Evolutionary conservation across 164 flowering plant species (phyloP), one percentile per base, ranked within the genome.

Genomic region (Liquidambar formosana): DNA sequence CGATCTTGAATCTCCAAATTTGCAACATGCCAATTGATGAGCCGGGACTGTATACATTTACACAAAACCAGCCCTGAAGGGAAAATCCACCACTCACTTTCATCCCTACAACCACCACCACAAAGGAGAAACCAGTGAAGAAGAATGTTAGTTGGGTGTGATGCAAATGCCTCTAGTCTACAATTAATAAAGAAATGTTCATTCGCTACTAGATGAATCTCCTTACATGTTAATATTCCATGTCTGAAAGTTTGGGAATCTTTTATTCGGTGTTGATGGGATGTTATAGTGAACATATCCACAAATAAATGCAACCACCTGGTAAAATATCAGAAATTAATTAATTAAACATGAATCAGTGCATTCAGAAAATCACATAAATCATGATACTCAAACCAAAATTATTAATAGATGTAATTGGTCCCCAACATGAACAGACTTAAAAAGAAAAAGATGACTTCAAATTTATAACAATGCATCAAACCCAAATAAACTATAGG

Each of bases 1-100:
- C 96, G 94, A 75, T 96, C 99, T 71, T 93, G 98, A 73, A 96
- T 96, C 85, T 96, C 99, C 80, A 93, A 81, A 85, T 96, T 96
- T 48, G 98, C 99, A 11, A 93, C 86, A 69, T 96, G 98, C 96
- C 97, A 89, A 68, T 92, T 88, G 69, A 92, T 81, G 49, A 96
- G 95, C 57, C 80, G 88, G 44, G 96, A 89, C 71, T 93, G 99
- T 61, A 93, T 68, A 71, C 93, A 81, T 84, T 96, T 96, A 88
- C 98, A 96, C 41, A 93, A 45, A 65, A 92, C 81, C 56, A 96
- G 85, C 44, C 89, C 96, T 8, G 86, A 84, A 3, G 99, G 97
- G 73, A 96, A 85, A 67, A 92, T 80, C 99, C 99, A 96, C 98
- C 99, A 96, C 69, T 95, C 99, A 75, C 91, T 84, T 80, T 89